Conservation (phyloP, 352 stramenopile species). For the Globisporangium spinosum region DNA sequence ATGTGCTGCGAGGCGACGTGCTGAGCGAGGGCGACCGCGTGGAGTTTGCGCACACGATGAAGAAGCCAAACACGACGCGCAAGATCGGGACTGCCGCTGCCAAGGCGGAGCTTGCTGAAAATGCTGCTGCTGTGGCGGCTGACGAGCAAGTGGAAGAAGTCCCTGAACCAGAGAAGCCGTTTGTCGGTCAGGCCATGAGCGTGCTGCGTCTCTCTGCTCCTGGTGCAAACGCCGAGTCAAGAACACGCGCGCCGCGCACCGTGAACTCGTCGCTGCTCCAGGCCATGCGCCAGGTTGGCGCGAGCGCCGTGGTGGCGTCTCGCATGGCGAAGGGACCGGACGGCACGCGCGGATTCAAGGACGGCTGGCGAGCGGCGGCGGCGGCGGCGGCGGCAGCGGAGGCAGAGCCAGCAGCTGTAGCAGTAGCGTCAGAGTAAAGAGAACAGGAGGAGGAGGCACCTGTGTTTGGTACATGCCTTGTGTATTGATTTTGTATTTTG, state of each 20-base stretch:
- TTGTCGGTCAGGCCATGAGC: slow-evolving; percentile 42
- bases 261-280: slow-evolving; percentile 70
- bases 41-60: slow-evolving; percentile 52
- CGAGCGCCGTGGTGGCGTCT: slow-evolving; percentile 52
- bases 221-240: slow-evolving; percentile 17
- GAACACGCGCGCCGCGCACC: slow-evolving; percentile 35
- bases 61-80: slow-evolving; percentile 31
- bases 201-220: slow-evolving; percentile 39
- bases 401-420: neutral
- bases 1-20: slow-evolving; percentile 58
- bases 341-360: slow-evolving; percentile 61
- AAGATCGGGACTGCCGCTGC: slow-evolving; percentile 22
- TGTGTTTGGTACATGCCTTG: neutral
- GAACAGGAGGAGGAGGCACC: neutral
- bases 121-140: slow-evolving; percentile 11
- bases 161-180: slow-evolving; percentile 3
- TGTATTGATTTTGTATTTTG: slow-evolving; percentile 1
- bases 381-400: neutral
- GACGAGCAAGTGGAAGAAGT: slow-evolving; percentile 1
- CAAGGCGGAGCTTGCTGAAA: slow-evolving; percentile 14
- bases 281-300: slow-evolving; percentile 61
- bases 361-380: slow-evolving; percentile 40
- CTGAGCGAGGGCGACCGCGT: slow-evolving; percentile 67
- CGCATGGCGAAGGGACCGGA: slow-evolving; percentile 75
- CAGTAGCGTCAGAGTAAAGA: neutral